Conservation (phyloP, 371 early-diverging fungal species). For the Mucor sp. region DNA sequence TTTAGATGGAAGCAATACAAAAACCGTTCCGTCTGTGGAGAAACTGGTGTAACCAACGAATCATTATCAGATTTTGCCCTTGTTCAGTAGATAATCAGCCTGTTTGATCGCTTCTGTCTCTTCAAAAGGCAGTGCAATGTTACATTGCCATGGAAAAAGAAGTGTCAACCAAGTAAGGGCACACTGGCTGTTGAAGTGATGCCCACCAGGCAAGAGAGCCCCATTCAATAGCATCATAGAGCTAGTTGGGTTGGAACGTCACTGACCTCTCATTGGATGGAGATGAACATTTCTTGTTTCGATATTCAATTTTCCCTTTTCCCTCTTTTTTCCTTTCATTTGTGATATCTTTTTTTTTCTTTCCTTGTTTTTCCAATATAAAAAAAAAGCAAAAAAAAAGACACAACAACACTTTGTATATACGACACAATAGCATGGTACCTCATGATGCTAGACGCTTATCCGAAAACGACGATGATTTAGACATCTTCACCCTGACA, state of each 20-base stretch:
- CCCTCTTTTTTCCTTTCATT: background rate
- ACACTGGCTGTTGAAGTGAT: too few relatives aligned
- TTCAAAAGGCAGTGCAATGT: background rate
- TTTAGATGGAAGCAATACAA: background rate
- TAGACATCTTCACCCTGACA: conserved; percentile 8
- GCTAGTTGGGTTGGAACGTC: background rate
- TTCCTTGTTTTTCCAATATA: background rate
- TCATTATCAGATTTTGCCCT: background rate
- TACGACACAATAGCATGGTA: conserved; percentile 11
- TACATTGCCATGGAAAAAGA: background rate
- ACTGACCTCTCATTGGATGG: background rate
- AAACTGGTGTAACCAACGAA: background rate
- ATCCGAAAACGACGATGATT: conserved; percentile 14
- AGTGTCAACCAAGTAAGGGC: background rate
- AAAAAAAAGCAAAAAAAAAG: background rate
- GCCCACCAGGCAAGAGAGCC: too few relatives aligned
- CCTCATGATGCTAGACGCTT: conserved; percentile 26
- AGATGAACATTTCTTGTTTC: background rate
- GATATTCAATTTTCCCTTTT: background rate
- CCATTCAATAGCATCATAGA: background rate
- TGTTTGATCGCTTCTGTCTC: background rate
- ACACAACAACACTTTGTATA: background rate
- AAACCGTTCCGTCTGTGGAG: background rate
- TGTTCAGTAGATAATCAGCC: background rate
- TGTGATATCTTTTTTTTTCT: background rate